Evolutionary conservation across 129 eudicot species (phyloP).

Genomic region (Tagetes patula): DNA sequence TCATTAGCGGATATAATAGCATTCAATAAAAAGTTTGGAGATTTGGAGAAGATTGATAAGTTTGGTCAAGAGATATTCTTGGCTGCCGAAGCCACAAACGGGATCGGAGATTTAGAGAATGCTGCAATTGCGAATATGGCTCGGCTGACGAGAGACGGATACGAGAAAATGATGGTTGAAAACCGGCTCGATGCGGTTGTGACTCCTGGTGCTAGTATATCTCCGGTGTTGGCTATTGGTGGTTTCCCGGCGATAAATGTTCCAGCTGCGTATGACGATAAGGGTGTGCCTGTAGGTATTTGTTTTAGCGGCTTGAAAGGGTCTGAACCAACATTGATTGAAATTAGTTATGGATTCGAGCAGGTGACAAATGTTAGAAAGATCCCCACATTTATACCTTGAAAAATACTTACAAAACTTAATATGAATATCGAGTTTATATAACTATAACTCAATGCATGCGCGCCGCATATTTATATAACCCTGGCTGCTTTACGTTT

Average conservation of each 20-base stretch:
- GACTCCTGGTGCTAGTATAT: constrained; percentile 38
- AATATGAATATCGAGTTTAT: too few relatives aligned
- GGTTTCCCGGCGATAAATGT: constrained; percentile 84
- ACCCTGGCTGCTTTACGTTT: too few relatives aligned
- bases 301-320: constrained; percentile 61
- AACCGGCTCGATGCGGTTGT: constrained; percentile 63
- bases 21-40: constrained; percentile 49
- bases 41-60: constrained; percentile 48
- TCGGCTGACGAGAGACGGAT: constrained; percentile 42
- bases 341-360: constrained; percentile 66
- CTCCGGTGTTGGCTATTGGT: constrained; percentile 59
- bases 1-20: constrained; percentile 64
- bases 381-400: constrained; percentile 44
- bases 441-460: too few relatives aligned
- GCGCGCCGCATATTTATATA: too few relatives aligned
- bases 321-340: constrained; percentile 58
- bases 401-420: neutral
- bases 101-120: constrained; percentile 44
- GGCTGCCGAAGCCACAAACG: constrained; percentile 57
- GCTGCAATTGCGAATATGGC: constrained; percentile 41
- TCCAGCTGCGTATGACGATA: constrained; percentile 58
- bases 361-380: constrained; percentile 60
- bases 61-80: constrained; percentile 61
- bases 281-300: constrained; percentile 67
- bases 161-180: constrained; percentile 52